phyloP scores from a whole-genome alignment of 331 rosid genomes.

The Acacia concinna region DNA sequence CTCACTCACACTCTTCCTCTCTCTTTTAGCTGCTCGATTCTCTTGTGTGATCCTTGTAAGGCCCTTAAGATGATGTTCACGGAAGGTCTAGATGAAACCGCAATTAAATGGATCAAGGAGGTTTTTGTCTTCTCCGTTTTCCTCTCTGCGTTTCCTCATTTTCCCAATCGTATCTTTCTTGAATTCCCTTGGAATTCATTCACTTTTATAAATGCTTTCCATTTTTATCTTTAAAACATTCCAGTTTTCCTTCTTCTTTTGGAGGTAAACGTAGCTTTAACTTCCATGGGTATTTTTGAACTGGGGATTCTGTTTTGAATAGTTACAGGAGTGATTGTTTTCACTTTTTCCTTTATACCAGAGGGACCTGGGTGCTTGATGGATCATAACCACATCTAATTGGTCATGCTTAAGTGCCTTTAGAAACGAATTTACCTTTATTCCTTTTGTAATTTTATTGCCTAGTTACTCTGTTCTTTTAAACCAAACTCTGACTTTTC shows the following conservation, averaged over 20 bases:
- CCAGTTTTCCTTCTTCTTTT: background rate
- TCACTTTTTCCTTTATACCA: background rate
- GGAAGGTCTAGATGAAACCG: slow-evolving; percentile 87
- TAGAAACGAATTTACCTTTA: background rate
- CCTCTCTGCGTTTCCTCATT: background rate
- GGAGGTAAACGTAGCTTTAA: background rate
- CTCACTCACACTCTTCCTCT: background rate
- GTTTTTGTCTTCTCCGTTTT: slow-evolving; percentile 28
- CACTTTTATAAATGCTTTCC: background rate
- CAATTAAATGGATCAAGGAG: slow-evolving; percentile 88
- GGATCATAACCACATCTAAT: background rate
- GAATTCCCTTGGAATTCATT: background rate
- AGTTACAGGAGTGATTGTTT: background rate
- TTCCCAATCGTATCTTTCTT: background rate
- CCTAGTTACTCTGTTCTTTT: background rate
- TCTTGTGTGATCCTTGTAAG: background rate
- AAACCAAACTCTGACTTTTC: background rate
- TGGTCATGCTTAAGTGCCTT: background rate
- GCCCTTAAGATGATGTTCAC: slow-evolving; percentile 60
- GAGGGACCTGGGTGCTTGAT: background rate
- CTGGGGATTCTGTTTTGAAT: background rate
- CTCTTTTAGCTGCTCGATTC: background rate
- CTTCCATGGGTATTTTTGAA: slow-evolving; percentile 4
- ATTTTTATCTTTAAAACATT: background rate
- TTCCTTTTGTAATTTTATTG: background rate